phyloP scores from a whole-genome alignment of 1,284 basidiomycete species.

The Microstroma glucosiphilum region DNA sequence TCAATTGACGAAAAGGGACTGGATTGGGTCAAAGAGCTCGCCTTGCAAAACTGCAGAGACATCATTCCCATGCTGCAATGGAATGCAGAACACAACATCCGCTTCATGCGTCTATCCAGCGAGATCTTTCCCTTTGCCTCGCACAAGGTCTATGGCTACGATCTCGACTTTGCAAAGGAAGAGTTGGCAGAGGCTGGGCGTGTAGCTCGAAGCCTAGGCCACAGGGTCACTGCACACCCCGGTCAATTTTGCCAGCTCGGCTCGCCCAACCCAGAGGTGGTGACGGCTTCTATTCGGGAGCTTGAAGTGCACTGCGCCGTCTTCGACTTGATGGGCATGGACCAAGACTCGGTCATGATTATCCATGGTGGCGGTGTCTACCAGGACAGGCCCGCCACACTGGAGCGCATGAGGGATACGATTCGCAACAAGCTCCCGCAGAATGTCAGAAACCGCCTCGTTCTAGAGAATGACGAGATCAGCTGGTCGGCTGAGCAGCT shows the following conservation, averaged over 20 bases:
- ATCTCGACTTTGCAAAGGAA: constrained; percentile 63
- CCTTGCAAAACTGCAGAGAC: constrained; percentile 62
- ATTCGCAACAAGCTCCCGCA: constrained; percentile 61
- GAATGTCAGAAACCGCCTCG: constrained; percentile 66
- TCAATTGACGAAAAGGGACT: constrained; percentile 74
- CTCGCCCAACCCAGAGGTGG: constrained; percentile 66
- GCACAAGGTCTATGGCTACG: constrained; percentile 72
- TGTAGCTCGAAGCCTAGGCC: constrained; percentile 68
- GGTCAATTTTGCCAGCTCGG: constrained; percentile 76
- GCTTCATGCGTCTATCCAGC: constrained; percentile 44
- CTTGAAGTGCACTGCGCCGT: constrained; percentile 78
- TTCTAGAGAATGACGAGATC: constrained; percentile 86
- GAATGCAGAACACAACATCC: constrained; percentile 44
- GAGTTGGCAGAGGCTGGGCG: constrained; percentile 62
- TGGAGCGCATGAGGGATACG: constrained; percentile 67
- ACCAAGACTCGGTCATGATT: constrained; percentile 69
- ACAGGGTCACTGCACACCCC: constrained; percentile 78
- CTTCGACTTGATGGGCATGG: constrained; percentile 74
- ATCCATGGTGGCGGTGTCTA: constrained; percentile 67
- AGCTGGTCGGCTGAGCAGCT: constrained; percentile 82
- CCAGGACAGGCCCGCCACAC: constrained; percentile 66
- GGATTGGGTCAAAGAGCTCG: constrained; percentile 71
- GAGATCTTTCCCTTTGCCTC: constrained; percentile 89
- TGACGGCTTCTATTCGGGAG: constrained; percentile 69
- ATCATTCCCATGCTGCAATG: constrained; percentile 64